These are phyloP conservation scores for Acarospora socialis DNA, from an alignment of 2,329 filamentous ascomycete genomes.

Conservation along the genomic window DNA sequence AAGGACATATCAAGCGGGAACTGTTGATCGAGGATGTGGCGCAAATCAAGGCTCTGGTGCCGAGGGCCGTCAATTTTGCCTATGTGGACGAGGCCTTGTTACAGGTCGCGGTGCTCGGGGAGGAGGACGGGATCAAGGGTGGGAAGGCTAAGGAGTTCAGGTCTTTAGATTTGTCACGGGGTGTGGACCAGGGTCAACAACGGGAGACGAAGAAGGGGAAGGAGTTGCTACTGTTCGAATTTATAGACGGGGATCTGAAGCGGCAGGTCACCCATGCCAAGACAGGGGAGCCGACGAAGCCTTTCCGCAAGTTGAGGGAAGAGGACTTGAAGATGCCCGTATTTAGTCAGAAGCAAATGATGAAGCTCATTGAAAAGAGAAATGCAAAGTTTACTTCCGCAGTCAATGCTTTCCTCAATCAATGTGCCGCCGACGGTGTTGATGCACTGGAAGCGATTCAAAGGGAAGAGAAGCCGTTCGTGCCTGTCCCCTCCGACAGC, in stretches of 20 bases:
- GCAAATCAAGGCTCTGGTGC: constrained; percentile 62
- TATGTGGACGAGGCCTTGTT: constrained; percentile 78
- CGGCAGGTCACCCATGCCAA: constrained; percentile 58
- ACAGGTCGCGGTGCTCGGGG: constrained; percentile 62
- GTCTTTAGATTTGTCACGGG: constrained; percentile 19
- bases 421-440: constrained; percentile 44
- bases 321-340: constrained; percentile 85
- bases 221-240: constrained; percentile 81
- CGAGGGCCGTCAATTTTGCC: constrained; percentile 63
- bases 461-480: constrained; percentile 41
- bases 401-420: constrained; percentile 61
- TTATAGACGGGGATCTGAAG: constrained; percentile 80
- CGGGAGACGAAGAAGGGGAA: constrained; percentile 30
- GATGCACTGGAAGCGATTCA: constrained; percentile 56
- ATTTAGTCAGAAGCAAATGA: constrained; percentile 86
- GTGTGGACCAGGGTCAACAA: constrained; percentile 14
- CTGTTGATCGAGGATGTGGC: constrained; percentile 68
- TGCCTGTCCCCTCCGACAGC: constrained; percentile 44
- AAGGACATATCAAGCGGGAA: constrained; percentile 60
- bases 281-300: constrained; percentile 56
- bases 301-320: constrained; percentile 53
- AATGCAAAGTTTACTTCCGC: constrained; percentile 72
- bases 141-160: constrained; percentile 38
- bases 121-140: constrained; percentile 50
- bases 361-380: constrained; percentile 72